Conservation (phyloP, 2,329 filamentous ascomycete genomes). For the Polychaeton citri region DNA sequence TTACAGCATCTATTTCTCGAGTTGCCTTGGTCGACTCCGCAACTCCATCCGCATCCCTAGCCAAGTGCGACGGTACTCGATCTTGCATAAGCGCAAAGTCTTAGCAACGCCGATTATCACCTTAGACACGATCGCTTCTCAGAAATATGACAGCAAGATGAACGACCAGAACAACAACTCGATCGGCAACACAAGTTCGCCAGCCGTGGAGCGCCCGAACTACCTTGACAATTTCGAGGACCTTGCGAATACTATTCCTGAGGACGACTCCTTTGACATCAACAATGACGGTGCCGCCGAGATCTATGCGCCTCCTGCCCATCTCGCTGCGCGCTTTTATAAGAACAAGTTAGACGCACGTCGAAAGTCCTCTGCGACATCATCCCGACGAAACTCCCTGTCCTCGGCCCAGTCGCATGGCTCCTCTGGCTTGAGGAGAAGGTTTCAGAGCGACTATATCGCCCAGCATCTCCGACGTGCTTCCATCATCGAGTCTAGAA, state of each 20-base stretch:
- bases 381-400: constrained; percentile 66
- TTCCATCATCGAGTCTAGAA: constrained; percentile 68
- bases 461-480: constrained; percentile 68
- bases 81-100: too few relatives aligned
- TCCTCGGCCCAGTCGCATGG: constrained; percentile 62
- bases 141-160: neutral
- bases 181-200: neutral
- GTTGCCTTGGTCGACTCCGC: too few relatives aligned
- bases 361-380: constrained; percentile 62
- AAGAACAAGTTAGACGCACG: constrained; percentile 44
- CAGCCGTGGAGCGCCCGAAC: neutral
- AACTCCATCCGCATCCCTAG: too few relatives aligned
- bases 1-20: too few relatives aligned
- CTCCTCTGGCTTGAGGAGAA: constrained; percentile 43
- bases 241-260: neutral
- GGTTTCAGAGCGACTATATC: constrained; percentile 58
- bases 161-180: neutral
- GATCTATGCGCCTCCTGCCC: constrained; percentile 55
- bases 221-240: neutral
- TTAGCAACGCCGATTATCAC: too few relatives aligned
- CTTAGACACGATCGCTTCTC: too few relatives aligned
- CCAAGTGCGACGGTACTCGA: too few relatives aligned
- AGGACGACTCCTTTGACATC: neutral
- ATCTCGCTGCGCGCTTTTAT: constrained; percentile 68
- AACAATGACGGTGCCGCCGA: neutral